A percentile compares a stretch with the other conserved stretches of the same genome.
These are phyloP conservation scores for Xanthoceras sorbifolium DNA, from an alignment of 345 rosid genomes.

Conservation along the genomic window DNA sequence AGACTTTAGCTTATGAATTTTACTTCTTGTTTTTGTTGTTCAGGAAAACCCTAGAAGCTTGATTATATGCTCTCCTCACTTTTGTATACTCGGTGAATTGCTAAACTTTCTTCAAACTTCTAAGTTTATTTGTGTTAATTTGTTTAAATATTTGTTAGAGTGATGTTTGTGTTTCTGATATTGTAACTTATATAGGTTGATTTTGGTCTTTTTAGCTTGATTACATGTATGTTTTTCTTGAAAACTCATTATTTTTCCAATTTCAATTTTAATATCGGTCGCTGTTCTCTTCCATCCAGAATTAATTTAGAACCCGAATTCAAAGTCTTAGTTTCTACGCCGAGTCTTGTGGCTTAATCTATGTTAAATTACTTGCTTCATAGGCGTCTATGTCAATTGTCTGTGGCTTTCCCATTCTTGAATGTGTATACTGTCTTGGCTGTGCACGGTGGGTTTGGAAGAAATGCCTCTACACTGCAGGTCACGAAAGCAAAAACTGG, in stretches of 20 bases:
- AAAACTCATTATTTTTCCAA: not conserved
- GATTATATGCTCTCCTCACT: not conserved
- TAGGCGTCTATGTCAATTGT: conserved; percentile 74
- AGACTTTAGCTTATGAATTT: not conserved
- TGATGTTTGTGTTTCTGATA: not conserved
- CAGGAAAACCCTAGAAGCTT: conserved; percentile 8
- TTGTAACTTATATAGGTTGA: not conserved
- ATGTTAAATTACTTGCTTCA: conserved; percentile 36
- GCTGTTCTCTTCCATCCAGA: not conserved
- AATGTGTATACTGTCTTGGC: conserved; percentile 85
- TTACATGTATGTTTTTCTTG: not conserved
- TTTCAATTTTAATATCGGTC: not conserved
- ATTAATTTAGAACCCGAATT: not conserved
- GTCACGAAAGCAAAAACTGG: conserved; percentile 90
- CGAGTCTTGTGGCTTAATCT: conserved; percentile 14
- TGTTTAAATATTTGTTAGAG: not conserved
- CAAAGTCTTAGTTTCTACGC: not conserved
- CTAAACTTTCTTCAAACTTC: not conserved
- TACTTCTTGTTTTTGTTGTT: not conserved
- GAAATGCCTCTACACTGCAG: conserved; percentile 85
- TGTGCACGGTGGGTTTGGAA: conserved; percentile 90
- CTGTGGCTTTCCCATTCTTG: conserved; percentile 82
- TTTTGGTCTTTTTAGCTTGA: not conserved
- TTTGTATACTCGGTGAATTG: too few species aligned
- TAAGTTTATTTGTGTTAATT: not conserved